Percentiles rank a stretch among this genome's conserved stretches.
phyloP scores from a whole-genome alignment of 108 stramenopile genomes.

The Fragilaria crotonensis region DNA sequence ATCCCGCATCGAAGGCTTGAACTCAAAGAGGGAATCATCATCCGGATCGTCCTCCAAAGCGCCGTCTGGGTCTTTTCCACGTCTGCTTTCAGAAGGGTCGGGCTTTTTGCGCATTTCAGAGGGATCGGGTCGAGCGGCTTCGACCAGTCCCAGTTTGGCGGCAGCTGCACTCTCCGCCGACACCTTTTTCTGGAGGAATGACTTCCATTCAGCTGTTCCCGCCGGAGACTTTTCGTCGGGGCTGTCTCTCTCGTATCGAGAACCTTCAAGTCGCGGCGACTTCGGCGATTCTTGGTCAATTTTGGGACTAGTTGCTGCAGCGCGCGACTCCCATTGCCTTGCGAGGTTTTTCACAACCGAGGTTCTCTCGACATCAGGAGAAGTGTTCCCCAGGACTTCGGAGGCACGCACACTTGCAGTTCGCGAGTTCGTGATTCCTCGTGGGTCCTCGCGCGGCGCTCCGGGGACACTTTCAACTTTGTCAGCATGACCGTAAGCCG shows the following conservation, averaged over 20 bases:
- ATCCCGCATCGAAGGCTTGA: constrained; percentile 5
- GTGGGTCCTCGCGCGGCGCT: not conserved
- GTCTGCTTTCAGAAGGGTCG: not conserved
- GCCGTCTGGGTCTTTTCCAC: not conserved
- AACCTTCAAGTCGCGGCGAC: not conserved
- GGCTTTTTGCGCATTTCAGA: not conserved
- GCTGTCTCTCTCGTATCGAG: not conserved
- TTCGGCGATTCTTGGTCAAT: not conserved
- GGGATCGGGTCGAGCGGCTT: not conserved
- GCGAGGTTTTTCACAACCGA: not conserved
- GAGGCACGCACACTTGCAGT: not conserved
- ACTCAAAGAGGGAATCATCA: constrained; percentile 37
- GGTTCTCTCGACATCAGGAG: too few species aligned
- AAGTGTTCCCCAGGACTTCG: too few species aligned
- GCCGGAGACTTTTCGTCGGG: not conserved
- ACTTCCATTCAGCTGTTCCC: constrained; percentile 39
- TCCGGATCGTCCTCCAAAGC: constrained; percentile 7
- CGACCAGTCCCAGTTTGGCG: constrained; percentile 3
- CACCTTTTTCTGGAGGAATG: constrained; percentile 34
- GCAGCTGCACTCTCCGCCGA: constrained; percentile 18
- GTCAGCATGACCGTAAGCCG: not conserved
- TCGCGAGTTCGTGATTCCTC: not conserved
- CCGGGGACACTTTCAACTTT: not conserved
- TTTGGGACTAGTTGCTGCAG: not conserved
- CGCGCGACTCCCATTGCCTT: not conserved